phyloP scores from a whole-genome alignment of 257 asterid genomes.

The Solanum gandarillasii region DNA sequence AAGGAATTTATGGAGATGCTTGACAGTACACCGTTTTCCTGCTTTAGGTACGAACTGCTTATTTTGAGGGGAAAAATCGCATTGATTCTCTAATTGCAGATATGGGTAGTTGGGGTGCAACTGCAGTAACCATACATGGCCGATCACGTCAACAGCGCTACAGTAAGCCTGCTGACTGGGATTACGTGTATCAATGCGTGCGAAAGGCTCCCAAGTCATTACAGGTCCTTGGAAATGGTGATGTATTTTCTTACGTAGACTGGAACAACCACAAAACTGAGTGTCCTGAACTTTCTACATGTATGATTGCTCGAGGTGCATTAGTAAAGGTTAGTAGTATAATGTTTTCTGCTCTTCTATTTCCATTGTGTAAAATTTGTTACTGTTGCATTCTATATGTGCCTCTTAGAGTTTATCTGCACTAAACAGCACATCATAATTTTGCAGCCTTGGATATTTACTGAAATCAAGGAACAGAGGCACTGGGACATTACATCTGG shows the following conservation, averaged over 20 bases:
- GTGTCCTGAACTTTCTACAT: slow-evolving; percentile 81
- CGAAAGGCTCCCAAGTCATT: slow-evolving; percentile 53
- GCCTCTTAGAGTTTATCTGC: not conserved
- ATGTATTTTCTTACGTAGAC: slow-evolving; percentile 73
- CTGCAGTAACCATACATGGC: slow-evolving; percentile 89
- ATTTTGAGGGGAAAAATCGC: slow-evolving; percentile 89
- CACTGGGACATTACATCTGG: slow-evolving; percentile 94
- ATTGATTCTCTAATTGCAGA: slow-evolving; percentile 73
- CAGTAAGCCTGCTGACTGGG: slow-evolving; percentile 94
- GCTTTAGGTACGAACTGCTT: slow-evolving; percentile 83
- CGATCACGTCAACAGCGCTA: slow-evolving; percentile 93
- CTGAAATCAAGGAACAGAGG: slow-evolving; percentile 96
- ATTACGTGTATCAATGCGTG: slow-evolving; percentile 58
- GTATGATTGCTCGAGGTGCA: slow-evolving; percentile 95
- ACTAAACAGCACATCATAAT: not conserved
- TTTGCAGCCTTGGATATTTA: slow-evolving; percentile 93
- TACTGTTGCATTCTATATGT: not conserved
- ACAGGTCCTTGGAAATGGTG: slow-evolving; percentile 92
- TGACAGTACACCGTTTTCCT: slow-evolving; percentile 2
- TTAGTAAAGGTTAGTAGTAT: slow-evolving; percentile 55
- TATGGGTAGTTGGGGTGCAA: slow-evolving; percentile 82
- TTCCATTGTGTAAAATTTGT: not conserved
- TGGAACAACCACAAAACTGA: slow-evolving; percentile 70
- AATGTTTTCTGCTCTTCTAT: not conserved
- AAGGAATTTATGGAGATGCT: not conserved